Evolutionary conservation across 352 stramenopile species (phyloP).

Genomic region (Phytophthora agathidicida): DNA sequence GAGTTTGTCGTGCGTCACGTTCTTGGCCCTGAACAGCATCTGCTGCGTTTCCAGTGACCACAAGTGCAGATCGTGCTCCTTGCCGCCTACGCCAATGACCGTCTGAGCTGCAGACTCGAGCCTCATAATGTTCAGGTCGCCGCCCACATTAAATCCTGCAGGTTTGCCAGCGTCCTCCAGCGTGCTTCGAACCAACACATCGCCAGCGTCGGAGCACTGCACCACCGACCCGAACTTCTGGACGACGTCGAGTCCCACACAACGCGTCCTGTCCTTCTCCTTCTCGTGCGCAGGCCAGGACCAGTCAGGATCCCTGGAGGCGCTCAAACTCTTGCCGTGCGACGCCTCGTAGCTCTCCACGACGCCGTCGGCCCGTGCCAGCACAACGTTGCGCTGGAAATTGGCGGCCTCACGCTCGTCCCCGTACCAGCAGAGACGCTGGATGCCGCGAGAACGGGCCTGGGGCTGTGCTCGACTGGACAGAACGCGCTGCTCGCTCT

Average conservation of each 20-base stretch:
- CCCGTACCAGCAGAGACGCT: constrained; percentile 66
- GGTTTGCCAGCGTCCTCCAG: constrained; percentile 46
- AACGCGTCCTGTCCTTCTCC: constrained; percentile 24
- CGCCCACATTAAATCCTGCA: constrained; percentile 58
- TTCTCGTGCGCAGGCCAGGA: constrained; percentile 33
- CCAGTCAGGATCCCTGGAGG: constrained; percentile 51
- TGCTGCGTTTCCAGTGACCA: constrained; percentile 87
- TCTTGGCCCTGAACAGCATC: constrained; percentile 83
- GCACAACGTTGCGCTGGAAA: constrained; percentile 55
- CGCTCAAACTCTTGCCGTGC: constrained; percentile 43
- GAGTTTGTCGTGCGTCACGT: constrained; percentile 88
- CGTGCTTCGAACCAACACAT: constrained; percentile 61
- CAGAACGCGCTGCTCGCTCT: constrained; percentile 67
- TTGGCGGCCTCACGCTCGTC: constrained; percentile 45
- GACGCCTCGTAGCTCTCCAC: constrained; percentile 68
- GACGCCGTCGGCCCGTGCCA: constrained; percentile 61
- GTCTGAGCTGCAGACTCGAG: constrained; percentile 53
- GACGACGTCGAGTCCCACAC: constrained; percentile 65
- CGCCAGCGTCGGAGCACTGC: constrained; percentile 60
- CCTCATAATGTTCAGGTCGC: constrained; percentile 60
- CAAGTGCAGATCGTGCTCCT: constrained; percentile 81
- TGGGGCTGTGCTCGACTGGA: constrained; percentile 52
- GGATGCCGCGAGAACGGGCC: constrained; percentile 51
- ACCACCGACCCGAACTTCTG: constrained; percentile 71
- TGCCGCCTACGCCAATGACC: constrained; percentile 77